Percentiles rank a stretch among this genome's conserved stretches.
Conservation (phyloP, 768 basidiomycete genomes). For the Tricholoma flavovirens region DNA sequence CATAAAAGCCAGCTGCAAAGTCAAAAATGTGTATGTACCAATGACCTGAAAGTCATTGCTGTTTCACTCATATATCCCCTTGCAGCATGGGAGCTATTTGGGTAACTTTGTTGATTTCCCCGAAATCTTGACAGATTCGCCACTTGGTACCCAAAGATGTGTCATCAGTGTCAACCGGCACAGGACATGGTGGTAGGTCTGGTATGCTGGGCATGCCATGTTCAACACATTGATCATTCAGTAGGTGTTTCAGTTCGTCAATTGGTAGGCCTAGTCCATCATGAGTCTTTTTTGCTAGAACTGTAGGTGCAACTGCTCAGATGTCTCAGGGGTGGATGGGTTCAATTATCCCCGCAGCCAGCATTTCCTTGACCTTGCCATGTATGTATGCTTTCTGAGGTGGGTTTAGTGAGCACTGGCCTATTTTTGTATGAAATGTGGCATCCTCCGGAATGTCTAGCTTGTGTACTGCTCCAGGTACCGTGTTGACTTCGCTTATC, state of each 20-base stretch:
- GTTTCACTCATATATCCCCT: constrained; percentile 28
- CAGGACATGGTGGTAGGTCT: not conserved
- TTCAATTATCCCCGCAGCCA: constrained; percentile 27
- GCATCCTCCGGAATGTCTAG: constrained; percentile 26
- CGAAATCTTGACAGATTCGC: constrained; percentile 34
- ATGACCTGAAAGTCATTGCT: constrained; percentile 27
- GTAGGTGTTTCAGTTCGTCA: constrained; percentile 26
- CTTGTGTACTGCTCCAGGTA: constrained; percentile 26
- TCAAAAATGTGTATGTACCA: constrained; percentile 27
- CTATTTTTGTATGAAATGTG: constrained; percentile 25
- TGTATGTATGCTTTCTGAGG: constrained; percentile 27
- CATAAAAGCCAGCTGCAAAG: constrained; percentile 32
- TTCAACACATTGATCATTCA: constrained; percentile 29
- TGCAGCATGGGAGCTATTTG: constrained; percentile 25
- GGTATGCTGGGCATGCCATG: not conserved
- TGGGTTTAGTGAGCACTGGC: constrained; percentile 25
- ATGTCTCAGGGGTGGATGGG: constrained; percentile 27
- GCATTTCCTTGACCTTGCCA: constrained; percentile 28
- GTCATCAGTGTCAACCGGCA: not conserved
- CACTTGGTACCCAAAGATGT: constrained; percentile 15
- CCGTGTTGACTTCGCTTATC: constrained; percentile 6
- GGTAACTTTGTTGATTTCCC: constrained; percentile 25
- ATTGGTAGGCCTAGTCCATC: constrained; percentile 22
- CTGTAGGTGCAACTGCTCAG: constrained; percentile 28
- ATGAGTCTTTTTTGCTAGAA: constrained; percentile 32